Base-by-base conservation (phyloP, 208 protist species). In the Crithidia fasciculata region DNA sequence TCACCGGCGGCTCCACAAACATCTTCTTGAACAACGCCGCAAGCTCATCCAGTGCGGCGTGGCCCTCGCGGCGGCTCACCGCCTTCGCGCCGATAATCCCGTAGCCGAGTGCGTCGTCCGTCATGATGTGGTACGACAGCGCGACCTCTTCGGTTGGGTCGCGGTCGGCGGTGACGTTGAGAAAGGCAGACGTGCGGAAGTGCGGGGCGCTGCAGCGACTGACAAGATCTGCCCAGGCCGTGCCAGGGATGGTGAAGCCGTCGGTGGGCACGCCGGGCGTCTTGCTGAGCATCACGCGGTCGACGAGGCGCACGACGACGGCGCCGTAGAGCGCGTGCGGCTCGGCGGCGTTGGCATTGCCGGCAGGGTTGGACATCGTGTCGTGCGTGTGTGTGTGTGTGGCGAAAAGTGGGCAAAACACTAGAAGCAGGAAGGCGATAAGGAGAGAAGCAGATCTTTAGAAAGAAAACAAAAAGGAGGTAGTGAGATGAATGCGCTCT, bases 71-170 rank as follows among this genome's bases (percentile, higher is more conserved):
- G 10, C 89, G 80, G 28, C 77, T 71, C 2, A 95, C 71, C 1
- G 44, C 71, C 53, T 82, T 85, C 36, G 78, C 85, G 10, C 69
- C 79, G 47, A 96, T 59, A 39, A 96, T 63, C 8, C 83, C 92
- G 69, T 88, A 96, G 28, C 87, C 90, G 8, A 93, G 63, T 19
- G 80, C 82, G 64, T 91, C 88, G 55, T 93, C 89, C 2, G 88
- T 91, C 81, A 93, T 87, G 58, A 96, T 72, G 68, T 96, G 92
- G 67, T 92, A 96, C 9, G 88, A 93, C 19, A 96, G 76, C 52
- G 68, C 55, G 45, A 91, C 74, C 63, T 88, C 83, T 66, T 86
- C 67, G 8, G 71, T 78, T 3, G 82, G 65, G 37, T 82, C 74
- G 2, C 52, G 56, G 47, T 84, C 80, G 0, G 69, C 69, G 8